Evolutionary conservation across 2,329 filamentous ascomycete genomes (phyloP).

Genomic region (Trichophyton verrucosum): DNA sequence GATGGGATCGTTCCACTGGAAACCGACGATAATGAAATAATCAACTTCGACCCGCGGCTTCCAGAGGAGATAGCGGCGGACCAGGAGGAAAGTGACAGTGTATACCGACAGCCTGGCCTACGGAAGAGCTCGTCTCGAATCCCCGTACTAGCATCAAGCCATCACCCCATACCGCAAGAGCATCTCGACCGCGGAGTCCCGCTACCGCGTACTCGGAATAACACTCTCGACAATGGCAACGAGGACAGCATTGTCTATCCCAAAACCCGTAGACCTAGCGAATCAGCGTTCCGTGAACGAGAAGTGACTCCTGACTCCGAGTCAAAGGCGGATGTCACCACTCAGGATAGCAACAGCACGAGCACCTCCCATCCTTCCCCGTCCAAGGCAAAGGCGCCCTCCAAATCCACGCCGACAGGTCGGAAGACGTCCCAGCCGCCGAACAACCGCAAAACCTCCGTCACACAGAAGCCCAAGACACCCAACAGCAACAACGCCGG

Average conservation of each 20-base stretch:
- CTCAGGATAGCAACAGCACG: conserved; percentile 8
- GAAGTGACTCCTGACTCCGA: conserved; percentile 11
- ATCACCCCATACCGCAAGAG: conserved; percentile 58
- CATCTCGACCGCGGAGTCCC: conserved; percentile 63
- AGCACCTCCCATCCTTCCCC: conserved; percentile 17
- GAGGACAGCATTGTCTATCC: conserved; percentile 48
- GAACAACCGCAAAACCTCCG: conserved; percentile 30
- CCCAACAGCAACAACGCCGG: conserved; percentile 19
- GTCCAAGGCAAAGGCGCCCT: conserved; percentile 14
- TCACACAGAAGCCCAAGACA: conserved; percentile 24
- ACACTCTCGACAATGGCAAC: conserved; percentile 46
- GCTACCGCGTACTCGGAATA: conserved; percentile 46
- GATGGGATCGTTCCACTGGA: conserved; percentile 30
- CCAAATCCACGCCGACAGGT: conserved; percentile 23
- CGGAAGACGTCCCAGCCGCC: conserved; percentile 30
- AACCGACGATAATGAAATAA: conserved; percentile 24
- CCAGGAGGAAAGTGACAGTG: conserved; percentile 32
- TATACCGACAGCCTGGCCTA: conserved; percentile 39
- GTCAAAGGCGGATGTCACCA: conserved; percentile 13
- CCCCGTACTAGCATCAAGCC: conserved; percentile 69
- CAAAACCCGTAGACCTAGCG: conserved; percentile 58
- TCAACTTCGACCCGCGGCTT: conserved; percentile 52
- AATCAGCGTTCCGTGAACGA: conserved; percentile 23
- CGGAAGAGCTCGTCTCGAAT: conserved; percentile 65
- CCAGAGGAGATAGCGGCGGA: conserved; percentile 63